Base-by-base conservation (phyloP, 768 basidiomycete genomes). In the Russula dissimulans region DNA sequence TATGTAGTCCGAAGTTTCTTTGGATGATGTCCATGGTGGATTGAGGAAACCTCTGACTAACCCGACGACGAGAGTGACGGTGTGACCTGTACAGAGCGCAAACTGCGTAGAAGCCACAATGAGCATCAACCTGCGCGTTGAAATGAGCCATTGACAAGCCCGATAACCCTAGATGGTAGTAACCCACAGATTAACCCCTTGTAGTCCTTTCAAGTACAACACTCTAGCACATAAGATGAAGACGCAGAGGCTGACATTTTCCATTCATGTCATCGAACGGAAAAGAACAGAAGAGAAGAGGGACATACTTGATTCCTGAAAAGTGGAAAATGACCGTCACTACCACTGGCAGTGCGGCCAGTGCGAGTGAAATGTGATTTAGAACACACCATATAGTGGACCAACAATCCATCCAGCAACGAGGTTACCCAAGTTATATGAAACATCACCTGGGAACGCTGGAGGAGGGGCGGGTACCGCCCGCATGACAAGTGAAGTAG, bases 361-460 rank as follows among this genome's bases (percentile, higher is more conserved):
- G 9, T n/a, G 9, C 1, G n/a, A 5, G 14, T 15, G 14, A 47
- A 18, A 1, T 12, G 8, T 6, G 11, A 10, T 29, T 9, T 17
- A 34, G 10, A 32, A 50, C 59, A 18, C 34, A 60, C 59, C 59
- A 6, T 56, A 60, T 12, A 60, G 34, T n/a, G 59, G 54, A 38
- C 59, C 59, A 12, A 60, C 54, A 5, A 50, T 17, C 59, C 59
- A 60, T 1, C n/a, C 17, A 31, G 54, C 50, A 45, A 56, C 5
- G 8, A 60, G 42, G 1, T 12, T 0, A 5, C 42, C 7, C 48
- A 14, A 14, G 34, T 22, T 32, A 54, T 48, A 56, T 44, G 54
- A 26, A 32, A 56, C 4, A 12, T 60, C 59, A 17, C 59, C 54
- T 22, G 53, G n/a, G 53, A 54, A 60, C 22, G 48, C 34, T 4